Evolutionary conservation across 306 rosid genomes (phyloP), one percentile per base, ranked within the genome.

Genomic region (Glycine latifolia): DNA sequence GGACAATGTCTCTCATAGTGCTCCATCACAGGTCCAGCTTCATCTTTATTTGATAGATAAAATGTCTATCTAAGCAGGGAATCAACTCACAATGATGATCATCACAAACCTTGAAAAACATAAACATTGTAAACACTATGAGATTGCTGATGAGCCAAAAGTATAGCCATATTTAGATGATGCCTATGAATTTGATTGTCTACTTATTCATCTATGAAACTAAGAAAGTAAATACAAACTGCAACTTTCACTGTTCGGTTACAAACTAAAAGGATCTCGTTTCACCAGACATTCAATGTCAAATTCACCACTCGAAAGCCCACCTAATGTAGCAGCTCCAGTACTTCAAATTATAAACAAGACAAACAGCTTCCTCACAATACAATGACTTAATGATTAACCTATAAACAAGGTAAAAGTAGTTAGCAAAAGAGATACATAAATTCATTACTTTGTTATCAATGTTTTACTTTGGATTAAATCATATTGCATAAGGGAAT

Each of bases 51-150:
- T 95, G 97, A 67, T 91, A 93, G 73, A 93, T 93, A 82, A 93
- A 94, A 83, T 95, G 85, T 88, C 98, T 92, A 84, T 95, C 99
- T 74, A 95, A 81, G 91, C 98, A 95, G 9, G 98, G 99, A 86
- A 95, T n/a, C n/a, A n/a, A n/a, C n/a, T n/a, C n/a, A n/a, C n/a
- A n/a, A n/a, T n/a, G n/a, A n/a, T n/a, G n/a, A n/a, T n/a, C n/a
- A n/a, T n/a, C n/a, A n/a, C n/a, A n/a, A n/a, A n/a, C n/a, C n/a
- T n/a, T n/a, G n/a, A n/a, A n/a, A n/a, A n/a, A n/a, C n/a, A n/a
- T n/a, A n/a, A n/a, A n/a, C n/a, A n/a, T n/a, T n/a, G n/a, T n/a
- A n/a, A n/a, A n/a, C n/a, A n/a, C n/a, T n/a, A n/a, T n/a, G n/a
- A n/a, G n/a, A n/a, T n/a, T n/a, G n/a, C n/a, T n/a, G n/a, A n/a